These are phyloP conservation scores for Suillus americanus DNA, from an alignment of 768 basidiomycete species.

Conservation along the genomic window DNA sequence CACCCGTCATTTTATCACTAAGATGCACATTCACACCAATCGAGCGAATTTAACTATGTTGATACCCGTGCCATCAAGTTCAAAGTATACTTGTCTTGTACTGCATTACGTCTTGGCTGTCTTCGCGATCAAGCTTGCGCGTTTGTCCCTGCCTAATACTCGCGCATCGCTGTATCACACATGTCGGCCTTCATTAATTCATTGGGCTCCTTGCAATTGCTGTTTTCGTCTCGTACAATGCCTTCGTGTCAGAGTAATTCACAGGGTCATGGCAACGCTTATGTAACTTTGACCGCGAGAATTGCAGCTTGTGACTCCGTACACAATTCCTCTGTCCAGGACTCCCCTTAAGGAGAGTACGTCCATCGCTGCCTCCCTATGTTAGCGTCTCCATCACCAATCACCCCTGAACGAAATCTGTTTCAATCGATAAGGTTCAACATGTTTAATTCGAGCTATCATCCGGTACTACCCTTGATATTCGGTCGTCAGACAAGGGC, in stretches of 20 bases:
- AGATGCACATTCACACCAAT: background rate
- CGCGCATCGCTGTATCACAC: background rate
- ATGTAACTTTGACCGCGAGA: background rate
- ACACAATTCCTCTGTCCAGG: background rate
- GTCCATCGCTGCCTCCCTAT: background rate
- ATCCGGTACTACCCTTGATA: background rate
- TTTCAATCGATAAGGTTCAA: background rate
- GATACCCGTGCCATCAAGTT: background rate
- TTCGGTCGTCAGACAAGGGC: background rate
- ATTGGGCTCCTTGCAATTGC: no score
- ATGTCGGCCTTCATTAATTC: background rate
- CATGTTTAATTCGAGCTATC: background rate
- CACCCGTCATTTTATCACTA: background rate
- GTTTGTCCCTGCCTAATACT: background rate
- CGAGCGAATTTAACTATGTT: background rate
- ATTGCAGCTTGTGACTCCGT: no score
- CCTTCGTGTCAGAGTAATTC: no score
- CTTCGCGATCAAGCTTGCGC: background rate
- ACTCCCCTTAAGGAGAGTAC: background rate
- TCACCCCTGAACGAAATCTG: background rate
- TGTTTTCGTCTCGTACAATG: background rate
- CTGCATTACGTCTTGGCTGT: background rate
- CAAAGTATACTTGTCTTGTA: background rate
- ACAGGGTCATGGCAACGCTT: background rate
- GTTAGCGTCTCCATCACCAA: background rate